Evolutionary conservation across 352 stramenopile genomes (phyloP).

Genomic region (Globisporangium radiosum): DNA sequence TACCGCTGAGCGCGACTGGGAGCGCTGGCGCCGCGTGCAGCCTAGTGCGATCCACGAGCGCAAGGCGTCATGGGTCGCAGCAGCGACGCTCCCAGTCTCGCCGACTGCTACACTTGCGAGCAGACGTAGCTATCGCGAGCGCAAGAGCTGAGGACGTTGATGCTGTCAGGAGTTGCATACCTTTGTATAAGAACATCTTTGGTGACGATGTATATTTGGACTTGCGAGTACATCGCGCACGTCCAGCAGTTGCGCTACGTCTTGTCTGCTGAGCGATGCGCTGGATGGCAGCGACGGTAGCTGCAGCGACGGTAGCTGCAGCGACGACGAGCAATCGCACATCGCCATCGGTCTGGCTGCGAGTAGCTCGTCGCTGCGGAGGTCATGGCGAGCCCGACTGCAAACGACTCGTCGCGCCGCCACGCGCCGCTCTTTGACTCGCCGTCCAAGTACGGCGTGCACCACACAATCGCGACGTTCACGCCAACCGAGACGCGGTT

Average conservation of each 20-base stretch:
- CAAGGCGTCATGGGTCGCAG: neutral
- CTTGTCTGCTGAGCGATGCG: too few relatives aligned
- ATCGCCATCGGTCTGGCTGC: neutral
- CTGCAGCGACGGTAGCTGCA: too few relatives aligned
- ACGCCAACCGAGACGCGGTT: constrained; percentile 65
- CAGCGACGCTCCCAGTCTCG: neutral
- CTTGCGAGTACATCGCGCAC: too few relatives aligned
- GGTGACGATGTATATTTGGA: too few relatives aligned
- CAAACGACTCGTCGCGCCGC: constrained; percentile 14
- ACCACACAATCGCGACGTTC: constrained; percentile 63
- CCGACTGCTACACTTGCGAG: neutral
- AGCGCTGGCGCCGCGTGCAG: constrained; percentile 24
- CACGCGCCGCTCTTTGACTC: constrained; percentile 60
- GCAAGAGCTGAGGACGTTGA: too few relatives aligned
- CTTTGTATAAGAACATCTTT: too few relatives aligned
- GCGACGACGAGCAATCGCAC: neutral
- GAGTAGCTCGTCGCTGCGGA: neutral
- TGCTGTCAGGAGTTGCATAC: too few relatives aligned
- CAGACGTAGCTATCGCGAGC: too few relatives aligned
- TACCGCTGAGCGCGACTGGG: constrained; percentile 17
- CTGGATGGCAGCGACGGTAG: too few relatives aligned
- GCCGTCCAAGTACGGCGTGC: constrained; percentile 63
- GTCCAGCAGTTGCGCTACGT: too few relatives aligned
- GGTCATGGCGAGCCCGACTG: constrained; percentile 15
- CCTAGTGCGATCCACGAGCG: constrained; percentile 3